Conservation (phyloP, 352 stramenopile species). For the Phytophthora palmivora region DNA sequence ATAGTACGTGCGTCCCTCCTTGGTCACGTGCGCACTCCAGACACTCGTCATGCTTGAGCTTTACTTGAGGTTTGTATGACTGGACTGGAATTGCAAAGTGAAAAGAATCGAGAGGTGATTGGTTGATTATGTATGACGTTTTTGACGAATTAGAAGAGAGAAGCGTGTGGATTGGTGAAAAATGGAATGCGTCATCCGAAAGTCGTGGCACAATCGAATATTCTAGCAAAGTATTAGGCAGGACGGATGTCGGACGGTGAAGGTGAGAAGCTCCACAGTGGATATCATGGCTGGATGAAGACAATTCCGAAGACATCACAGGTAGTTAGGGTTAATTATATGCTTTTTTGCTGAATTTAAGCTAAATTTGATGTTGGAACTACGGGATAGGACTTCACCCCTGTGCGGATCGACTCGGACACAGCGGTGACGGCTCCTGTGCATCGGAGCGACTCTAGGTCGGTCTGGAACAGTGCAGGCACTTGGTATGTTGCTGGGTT, state of each 20-base stretch:
- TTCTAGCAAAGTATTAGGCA: conserved; percentile 19
- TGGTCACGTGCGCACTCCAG: conserved; percentile 89
- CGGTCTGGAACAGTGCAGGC: conserved; percentile 83
- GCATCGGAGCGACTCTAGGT: conserved; percentile 50
- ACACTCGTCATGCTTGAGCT: conserved; percentile 42
- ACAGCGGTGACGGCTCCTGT: conserved; percentile 18
- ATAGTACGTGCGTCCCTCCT: conserved; percentile 88
- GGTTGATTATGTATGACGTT: conserved; percentile 13
- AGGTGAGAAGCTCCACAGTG: conserved; percentile 75
- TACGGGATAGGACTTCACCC: conserved; percentile 74
- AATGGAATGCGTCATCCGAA: conserved; percentile 11
- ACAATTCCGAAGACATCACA: conserved; percentile 81
- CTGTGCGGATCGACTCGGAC: conserved; percentile 64
- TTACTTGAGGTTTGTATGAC: conserved; percentile 16
- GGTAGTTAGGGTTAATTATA: conserved; percentile 33
- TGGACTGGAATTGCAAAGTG: too few species aligned
- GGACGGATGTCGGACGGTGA: conserved; percentile 60
- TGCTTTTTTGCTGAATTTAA: neutral
- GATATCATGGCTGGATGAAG: conserved; percentile 91
- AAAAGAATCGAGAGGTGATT: too few species aligned
- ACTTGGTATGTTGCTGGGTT: conserved; percentile 63
- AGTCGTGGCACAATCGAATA: conserved; percentile 35
- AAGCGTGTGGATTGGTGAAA: conserved; percentile 8
- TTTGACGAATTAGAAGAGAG: conserved; percentile 17
- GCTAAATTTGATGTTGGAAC: conserved; percentile 7